Conservation (phyloP, 1,139 yeast genomes). For the Sugiyamaella grinbergsii region DNA sequence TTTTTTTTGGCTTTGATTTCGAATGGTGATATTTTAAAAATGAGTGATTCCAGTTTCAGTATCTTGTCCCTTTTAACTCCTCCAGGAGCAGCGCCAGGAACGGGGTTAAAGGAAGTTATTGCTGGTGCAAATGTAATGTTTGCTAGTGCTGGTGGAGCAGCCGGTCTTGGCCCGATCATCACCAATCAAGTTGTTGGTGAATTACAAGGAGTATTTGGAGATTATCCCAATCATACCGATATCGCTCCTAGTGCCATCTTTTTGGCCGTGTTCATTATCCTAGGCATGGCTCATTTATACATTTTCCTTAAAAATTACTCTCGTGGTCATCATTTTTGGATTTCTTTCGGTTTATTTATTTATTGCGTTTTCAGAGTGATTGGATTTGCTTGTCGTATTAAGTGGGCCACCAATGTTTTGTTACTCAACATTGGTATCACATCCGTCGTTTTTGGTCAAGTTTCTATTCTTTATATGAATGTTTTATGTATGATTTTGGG, state of each 20-base stretch:
- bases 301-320: slow-evolving; percentile 55
- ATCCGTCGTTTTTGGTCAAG: slow-evolving; percentile 58
- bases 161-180: slow-evolving; percentile 39
- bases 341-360: slow-evolving; percentile 57
- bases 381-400: slow-evolving; percentile 63
- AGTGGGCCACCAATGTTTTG: slow-evolving; percentile 57
- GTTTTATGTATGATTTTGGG: slow-evolving; percentile 65
- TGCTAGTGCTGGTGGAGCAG: slow-evolving; percentile 37
- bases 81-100: slow-evolving; percentile 46
- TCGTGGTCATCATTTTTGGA: slow-evolving; percentile 67
- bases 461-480: slow-evolving; percentile 47
- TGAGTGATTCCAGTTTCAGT: slow-evolving; percentile 5
- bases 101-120: slow-evolving; percentile 45
- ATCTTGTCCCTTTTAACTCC: slow-evolving; percentile 28
- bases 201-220: slow-evolving; percentile 64
- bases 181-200: slow-evolving; percentile 39
- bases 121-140: slow-evolving; percentile 38
- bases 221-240: slow-evolving; percentile 60
- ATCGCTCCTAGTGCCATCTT: slow-evolving; percentile 65
- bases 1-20: too few relatives aligned
- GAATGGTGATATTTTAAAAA: background rate
- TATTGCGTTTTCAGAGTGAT: slow-evolving; percentile 56
- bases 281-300: slow-evolving; percentile 52
- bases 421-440: slow-evolving; percentile 57
- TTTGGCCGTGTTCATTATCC: slow-evolving; percentile 54